Evolutionary conservation across 768 basidiomycete species (phyloP).

Genomic region (Grammothele lineata): DNA sequence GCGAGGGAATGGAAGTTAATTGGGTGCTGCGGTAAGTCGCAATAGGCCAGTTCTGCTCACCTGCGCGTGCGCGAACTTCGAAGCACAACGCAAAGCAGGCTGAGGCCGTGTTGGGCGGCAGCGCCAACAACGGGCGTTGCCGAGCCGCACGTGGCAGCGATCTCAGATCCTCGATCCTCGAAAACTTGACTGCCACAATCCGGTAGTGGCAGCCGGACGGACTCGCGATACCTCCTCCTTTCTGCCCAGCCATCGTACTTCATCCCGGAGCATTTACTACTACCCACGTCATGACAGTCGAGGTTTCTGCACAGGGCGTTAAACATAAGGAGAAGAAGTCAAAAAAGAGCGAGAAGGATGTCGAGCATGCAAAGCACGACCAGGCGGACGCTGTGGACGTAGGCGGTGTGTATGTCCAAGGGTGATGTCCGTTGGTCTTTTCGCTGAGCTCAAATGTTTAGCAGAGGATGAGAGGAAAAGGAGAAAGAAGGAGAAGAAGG

Average conservation of each 20-base stretch:
- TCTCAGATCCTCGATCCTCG: too few relatives aligned
- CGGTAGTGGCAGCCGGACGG: background rate
- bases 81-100: too few relatives aligned
- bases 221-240: background rate
- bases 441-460: background rate
- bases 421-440: background rate
- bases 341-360: constrained; percentile 10
- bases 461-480: constrained; percentile 8
- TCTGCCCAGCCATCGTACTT: background rate
- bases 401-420: constrained; percentile 23
- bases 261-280: background rate
- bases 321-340: constrained; percentile 14
- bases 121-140: too few relatives aligned
- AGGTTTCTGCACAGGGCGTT: background rate
- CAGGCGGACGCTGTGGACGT: background rate
- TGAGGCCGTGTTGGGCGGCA: too few relatives aligned
- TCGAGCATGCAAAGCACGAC: constrained; percentile 3
- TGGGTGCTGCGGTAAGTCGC: too few relatives aligned
- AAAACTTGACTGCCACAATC: too few relatives aligned
- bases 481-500: constrained; percentile 12
- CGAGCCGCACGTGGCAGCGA: too few relatives aligned
- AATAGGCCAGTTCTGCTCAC: too few relatives aligned
- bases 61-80: too few relatives aligned
- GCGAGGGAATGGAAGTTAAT: too few relatives aligned
- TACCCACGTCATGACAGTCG: background rate